These are phyloP conservation scores for Boechera stricta DNA, from an alignment of 345 rosid species.

Conservation along the genomic window DNA sequence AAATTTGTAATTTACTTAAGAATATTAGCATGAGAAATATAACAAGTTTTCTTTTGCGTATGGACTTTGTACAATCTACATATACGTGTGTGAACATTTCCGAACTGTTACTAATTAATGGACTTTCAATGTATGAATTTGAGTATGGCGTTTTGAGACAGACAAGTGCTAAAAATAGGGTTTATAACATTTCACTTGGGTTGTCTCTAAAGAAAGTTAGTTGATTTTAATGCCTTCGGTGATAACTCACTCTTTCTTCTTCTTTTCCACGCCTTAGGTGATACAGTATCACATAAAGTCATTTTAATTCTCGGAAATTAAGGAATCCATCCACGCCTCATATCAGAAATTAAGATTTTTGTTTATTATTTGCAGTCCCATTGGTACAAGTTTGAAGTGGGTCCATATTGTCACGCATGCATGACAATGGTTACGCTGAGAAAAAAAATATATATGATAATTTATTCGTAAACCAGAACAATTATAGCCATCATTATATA, in stretches of 20 bases:
- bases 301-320: background rate
- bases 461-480: conserved; percentile 22
- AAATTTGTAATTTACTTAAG: background rate
- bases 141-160: background rate
- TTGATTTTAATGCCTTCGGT: conserved; percentile 23
- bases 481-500: conserved; percentile 23
- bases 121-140: background rate
- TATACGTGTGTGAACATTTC: background rate
- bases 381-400: conserved; percentile 27
- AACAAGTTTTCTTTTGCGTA: background rate
- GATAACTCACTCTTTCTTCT: background rate
- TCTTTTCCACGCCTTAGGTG: background rate
- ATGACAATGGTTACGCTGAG: conserved; percentile 27
- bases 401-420: conserved; percentile 25
- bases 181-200: conserved; percentile 18
- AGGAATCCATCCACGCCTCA: conserved; percentile 11
- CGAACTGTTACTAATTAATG: background rate
- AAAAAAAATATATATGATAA: background rate
- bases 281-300: conserved; percentile 18
- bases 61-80: background rate
- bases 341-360: background rate
- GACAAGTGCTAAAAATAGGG: conserved; percentile 13
- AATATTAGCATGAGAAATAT: background rate
- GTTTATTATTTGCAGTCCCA: conserved; percentile 18
- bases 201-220: conserved; percentile 31